Evolutionary conservation across 2,329 filamentous ascomycete genomes (phyloP), one percentile per base, ranked within the genome.

Genomic region (Cladorrhinum sp.): DNA sequence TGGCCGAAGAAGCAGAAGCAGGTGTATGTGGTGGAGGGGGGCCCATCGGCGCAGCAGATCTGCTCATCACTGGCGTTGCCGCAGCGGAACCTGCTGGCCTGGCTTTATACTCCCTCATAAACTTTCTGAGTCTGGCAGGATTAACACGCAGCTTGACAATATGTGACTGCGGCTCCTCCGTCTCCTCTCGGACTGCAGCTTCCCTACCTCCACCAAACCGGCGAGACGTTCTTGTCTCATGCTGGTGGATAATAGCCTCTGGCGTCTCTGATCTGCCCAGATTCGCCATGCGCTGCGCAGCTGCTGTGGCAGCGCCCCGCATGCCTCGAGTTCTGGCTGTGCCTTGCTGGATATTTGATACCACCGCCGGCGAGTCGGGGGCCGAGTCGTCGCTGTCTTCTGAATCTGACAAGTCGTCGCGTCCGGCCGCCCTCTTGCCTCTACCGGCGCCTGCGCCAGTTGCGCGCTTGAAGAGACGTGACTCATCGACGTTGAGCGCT

Each of bases 331-430:
- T 96, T 64, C 94, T 85, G 39, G 92, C 88, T 1, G 93, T 96
- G 51, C 91, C 92, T 28, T 55, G 53, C 54, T 85, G 80, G 51
- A 92, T 77, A 65, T 90, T 85, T 6, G 89, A 86, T 10, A 36
- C 33, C 39, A 89, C 83, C 1, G 89, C 90, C 2, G 92, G 92
- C n/a, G 93, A 96, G 62, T 96, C 93, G 18, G 89, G 86, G 1
- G 83, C 86, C 0, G 92, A 96, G 61, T 96, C 91, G 60, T 97
- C 94, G 71, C 91, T 96, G 26, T 96, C 92, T 54, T 94, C 91
- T 1, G 95, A 94, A 58, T 97, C 94, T 0, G 92, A 96, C 6
- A 87, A 71, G 59, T 95, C 91, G 65, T 88, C 84, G 52, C 42
- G 21, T 28, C 84, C 81, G 42, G 77, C 77, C 36, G 78, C 66